These are phyloP conservation scores for Triangularia verruculosa DNA, from an alignment of 2,329 filamentous ascomycete genomes.

Conservation along the genomic window DNA sequence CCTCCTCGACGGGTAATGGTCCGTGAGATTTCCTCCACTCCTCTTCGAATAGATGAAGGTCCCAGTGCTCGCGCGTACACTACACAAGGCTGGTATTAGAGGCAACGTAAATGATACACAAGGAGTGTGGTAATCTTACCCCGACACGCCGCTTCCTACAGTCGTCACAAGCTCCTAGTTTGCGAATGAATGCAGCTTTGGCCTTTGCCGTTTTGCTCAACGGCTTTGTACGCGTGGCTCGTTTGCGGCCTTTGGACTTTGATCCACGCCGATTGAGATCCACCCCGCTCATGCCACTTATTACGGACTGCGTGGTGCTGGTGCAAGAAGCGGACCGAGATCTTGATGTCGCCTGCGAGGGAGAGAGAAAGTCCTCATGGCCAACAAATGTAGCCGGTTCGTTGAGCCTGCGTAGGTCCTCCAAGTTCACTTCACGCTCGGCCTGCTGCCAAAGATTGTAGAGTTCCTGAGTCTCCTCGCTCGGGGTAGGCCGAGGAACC, in stretches of 20 bases:
- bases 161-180: slow-evolving; percentile 23
- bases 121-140: slow-evolving; percentile 13
- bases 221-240: slow-evolving; percentile 17
- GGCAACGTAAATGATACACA: neutral
- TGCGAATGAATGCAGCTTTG: slow-evolving; percentile 26
- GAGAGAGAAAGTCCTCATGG: slow-evolving; percentile 6
- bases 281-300: slow-evolving; percentile 5
- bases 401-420: neutral
- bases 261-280: slow-evolving; percentile 4
- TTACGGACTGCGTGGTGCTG: slow-evolving; percentile 19
- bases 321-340: slow-evolving; percentile 20
- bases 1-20: neutral
- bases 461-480: slow-evolving; percentile 19
- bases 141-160: slow-evolving; percentile 26
- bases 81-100: slow-evolving; percentile 16
- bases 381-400: neutral
- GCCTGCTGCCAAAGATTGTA: slow-evolving; percentile 23
- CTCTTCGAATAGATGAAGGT: slow-evolving; percentile 18
- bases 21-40: slow-evolving; percentile 6
- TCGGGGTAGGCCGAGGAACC: slow-evolving; percentile 10
- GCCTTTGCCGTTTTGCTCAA: slow-evolving; percentile 13
- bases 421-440: slow-evolving; percentile 16
- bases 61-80: slow-evolving; percentile 24
- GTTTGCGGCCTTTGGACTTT: slow-evolving; percentile 7
- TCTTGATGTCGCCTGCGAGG: slow-evolving; percentile 14